Conservation (phyloP, 495 filamentous ascomycete genomes). For the Coniosporium apollinis region DNA sequence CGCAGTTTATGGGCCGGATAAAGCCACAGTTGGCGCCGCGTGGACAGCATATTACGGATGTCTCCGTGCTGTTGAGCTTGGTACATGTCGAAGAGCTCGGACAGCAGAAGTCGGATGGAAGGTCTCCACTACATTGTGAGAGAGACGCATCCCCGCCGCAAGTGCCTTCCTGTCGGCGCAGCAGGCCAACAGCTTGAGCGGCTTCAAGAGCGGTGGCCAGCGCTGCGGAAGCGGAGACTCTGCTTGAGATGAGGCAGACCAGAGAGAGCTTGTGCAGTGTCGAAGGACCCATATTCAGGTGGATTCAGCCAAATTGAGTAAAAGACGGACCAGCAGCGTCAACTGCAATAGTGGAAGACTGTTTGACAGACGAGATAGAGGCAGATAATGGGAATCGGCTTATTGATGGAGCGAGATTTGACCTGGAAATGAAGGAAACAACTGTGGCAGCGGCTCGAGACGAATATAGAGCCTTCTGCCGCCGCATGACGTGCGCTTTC, state of each 20-base stretch:
- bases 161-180: slow-evolving; percentile 20
- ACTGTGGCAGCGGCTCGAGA: no score
- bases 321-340: neutral
- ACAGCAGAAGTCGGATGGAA: slow-evolving; percentile 68
- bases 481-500: no score
- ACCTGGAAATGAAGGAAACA: neutral
- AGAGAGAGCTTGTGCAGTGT: slow-evolving; percentile 16
- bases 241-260: slow-evolving; percentile 17
- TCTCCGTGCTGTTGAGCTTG: slow-evolving; percentile 41
- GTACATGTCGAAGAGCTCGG: slow-evolving; percentile 42
- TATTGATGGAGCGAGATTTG: neutral
- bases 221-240: slow-evolving; percentile 12
- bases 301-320: neutral
- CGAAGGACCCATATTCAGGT: neutral
- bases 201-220: slow-evolving; percentile 15
- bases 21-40: slow-evolving; percentile 38
- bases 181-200: slow-evolving; percentile 20
- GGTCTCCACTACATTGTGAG: slow-evolving; percentile 32
- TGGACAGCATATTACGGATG: slow-evolving; percentile 67
- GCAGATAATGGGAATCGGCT: neutral
- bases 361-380: neutral
- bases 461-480: no score
- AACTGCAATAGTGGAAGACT: neutral
- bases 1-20: slow-evolving; percentile 57
- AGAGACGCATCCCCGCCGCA: slow-evolving; percentile 30